Conservation (phyloP, 208 protist genomes). For the Crithidia fasciculata region DNA sequence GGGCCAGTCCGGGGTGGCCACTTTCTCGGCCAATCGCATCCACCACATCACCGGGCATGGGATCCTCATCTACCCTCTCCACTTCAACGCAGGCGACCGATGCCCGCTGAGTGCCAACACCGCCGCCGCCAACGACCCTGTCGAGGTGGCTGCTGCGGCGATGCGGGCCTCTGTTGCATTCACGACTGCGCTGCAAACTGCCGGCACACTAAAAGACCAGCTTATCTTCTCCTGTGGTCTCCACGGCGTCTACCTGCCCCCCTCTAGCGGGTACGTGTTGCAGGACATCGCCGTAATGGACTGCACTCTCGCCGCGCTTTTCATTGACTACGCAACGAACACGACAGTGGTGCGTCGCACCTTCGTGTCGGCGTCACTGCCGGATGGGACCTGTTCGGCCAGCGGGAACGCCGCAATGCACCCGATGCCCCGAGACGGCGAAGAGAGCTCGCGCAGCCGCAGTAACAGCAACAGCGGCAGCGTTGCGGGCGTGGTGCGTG, state of each 20-base stretch:
- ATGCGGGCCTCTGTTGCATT: constrained; percentile 1
- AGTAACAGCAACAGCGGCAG: not conserved
- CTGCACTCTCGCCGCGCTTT: constrained; percentile 24
- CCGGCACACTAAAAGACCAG: constrained; percentile 26
- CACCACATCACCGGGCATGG: constrained; percentile 35
- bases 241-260: constrained; percentile 44
- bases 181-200: not conserved
- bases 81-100: constrained; percentile 28
- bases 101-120: constrained; percentile 10
- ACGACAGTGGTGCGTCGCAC: constrained; percentile 9
- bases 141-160: not conserved
- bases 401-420: not conserved
- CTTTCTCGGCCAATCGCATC: constrained; percentile 34
- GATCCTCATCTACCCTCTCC: constrained; percentile 40
- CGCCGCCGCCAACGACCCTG: constrained; percentile 15
- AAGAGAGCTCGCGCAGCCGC: not conserved
- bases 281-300: constrained; percentile 24
- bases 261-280: constrained; percentile 39
- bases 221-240: constrained; percentile 38
- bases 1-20: constrained; percentile 12
- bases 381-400: constrained; percentile 7
- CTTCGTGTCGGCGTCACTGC: constrained; percentile 4
- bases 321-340: constrained; percentile 37
- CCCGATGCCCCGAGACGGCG: too few species aligned
- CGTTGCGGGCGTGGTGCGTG: not conserved